Percentiles rank a stretch among this genome's conserved stretches.
Evolutionary conservation across 2,329 filamentous ascomycete genomes (phyloP).

Genomic region (Emergomyces africanus): DNA sequence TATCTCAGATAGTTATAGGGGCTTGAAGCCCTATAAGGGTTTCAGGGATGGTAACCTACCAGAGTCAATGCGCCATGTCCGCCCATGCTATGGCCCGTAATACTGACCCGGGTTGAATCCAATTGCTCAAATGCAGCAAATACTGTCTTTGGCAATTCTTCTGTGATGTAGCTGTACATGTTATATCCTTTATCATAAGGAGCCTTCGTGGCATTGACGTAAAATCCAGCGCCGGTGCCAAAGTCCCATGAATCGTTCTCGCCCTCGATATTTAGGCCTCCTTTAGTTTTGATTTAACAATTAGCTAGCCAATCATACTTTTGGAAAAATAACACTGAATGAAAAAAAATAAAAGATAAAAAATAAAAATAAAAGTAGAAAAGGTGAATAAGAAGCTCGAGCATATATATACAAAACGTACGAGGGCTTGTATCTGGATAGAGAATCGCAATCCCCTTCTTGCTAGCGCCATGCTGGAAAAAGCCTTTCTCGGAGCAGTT

Average conservation of each 20-base stretch:
- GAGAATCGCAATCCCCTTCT: slow-evolving; percentile 77
- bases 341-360: neutral
- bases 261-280: slow-evolving; percentile 63
- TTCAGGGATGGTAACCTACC: slow-evolving; percentile 23
- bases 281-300: slow-evolving; percentile 23
- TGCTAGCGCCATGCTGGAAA: slow-evolving; percentile 70
- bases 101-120: slow-evolving; percentile 59
- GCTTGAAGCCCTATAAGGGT: neutral
- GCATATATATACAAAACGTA: slow-evolving; percentile 26
- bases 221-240: slow-evolving; percentile 84
- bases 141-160: slow-evolving; percentile 68
- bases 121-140: slow-evolving; percentile 61
- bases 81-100: slow-evolving; percentile 94
- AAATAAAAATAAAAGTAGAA: neutral
- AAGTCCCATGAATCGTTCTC: slow-evolving; percentile 90
- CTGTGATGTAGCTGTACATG: slow-evolving; percentile 90
- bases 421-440: slow-evolving; percentile 93
- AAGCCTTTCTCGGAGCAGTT: slow-evolving; percentile 69
- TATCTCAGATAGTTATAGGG: neutral
- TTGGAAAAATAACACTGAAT: neutral
- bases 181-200: slow-evolving; percentile 71
- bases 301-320: neutral
- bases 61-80: slow-evolving; percentile 89
- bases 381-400: neutral
- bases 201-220: slow-evolving; percentile 67